Evolutionary conservation across 2,329 filamentous ascomycete genomes (phyloP), one percentile per base, ranked within the genome.

Genomic region (Leptodontidium sp.): DNA sequence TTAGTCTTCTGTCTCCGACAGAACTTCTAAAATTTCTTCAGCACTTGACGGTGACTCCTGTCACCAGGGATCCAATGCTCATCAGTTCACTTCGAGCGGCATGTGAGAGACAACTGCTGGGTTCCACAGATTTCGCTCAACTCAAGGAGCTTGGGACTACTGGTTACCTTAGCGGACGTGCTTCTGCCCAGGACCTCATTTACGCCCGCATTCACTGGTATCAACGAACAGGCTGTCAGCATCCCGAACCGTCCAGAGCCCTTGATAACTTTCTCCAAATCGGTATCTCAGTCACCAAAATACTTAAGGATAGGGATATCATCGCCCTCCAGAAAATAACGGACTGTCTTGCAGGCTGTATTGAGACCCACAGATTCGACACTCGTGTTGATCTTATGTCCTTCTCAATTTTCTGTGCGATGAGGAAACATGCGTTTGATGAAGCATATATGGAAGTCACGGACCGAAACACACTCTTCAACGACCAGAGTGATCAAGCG

Each of bases 371-470:
- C 47, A 62, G 61, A 32, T 77, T 85, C 14, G 82, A 86, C 73
- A 73, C 83, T 12, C 81, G 82, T 66, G 80, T 83, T 0, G 87
- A 90, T 71, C 82, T 89, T 7, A 80, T 89, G 61, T 83, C 84
- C 0, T 82, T 90, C 57, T 82, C 86, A 2, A 81, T 88, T 65
- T 88, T 90, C 74, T 87, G 85, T 68, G 83, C 85, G 0, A 82
- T 87, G 43, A 81, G 87, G 53, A 86, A 85, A 73, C 81, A 82
- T 8, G 87, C 85, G 0, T 84, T 90, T 63, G 87, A 90, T 68
- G 87, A 90, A 68, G 85, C 89, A 0, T 90, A 89, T 73, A 81
- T 87, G n/a, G 88, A 90, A 75, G 86, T 88, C 0, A 88, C 86
- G 0, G 88, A 90, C 73, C 82, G 87, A 6, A 89, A 88, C 73